Base-by-base conservation (phyloP, 768 basidiomycete genomes). In the Pisolithus albus region DNA sequence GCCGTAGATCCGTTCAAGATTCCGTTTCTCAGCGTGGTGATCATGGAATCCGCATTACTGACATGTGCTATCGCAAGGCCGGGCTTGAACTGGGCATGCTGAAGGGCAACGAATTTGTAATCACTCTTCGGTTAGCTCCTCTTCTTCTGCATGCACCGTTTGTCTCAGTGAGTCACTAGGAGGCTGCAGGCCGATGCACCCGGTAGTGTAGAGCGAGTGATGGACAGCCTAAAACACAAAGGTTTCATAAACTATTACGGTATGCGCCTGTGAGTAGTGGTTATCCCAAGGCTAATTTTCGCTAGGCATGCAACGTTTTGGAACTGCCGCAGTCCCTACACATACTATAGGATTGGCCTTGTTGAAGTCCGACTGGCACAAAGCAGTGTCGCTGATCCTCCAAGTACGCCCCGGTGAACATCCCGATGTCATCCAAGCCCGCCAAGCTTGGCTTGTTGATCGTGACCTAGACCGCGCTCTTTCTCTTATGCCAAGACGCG, bases 161-260 rank as follows among this genome's bases (percentile, higher is more conserved):
- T 32, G 49, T 34, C 52, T 30, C 11, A 40, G 37, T 53, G 43
- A 46, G 19, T 40, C 47, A 28, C 8, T 61, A 96, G 95, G 59
- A 96, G 89, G 61, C 86, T 96, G 16, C 83, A 89, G 61, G 84
- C 84, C 7, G 82, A 88, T 49, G 84, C 85, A 7, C 70, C 74
- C 58, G 80, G 87, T 28, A 80, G 78, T 3, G 74, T 98, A 47
- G 82, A 94, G 55, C 75, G 78, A 51, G 84, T 86, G 0, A 75
- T 98, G 75, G 74, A 77, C 32, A 86, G 81, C 15, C 75, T 98
- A 47, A 89, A 92, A 66, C 69, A 77, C 49, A 82, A 81, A 52
- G 96, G 96, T 0, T 99, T 98, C 69, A 91, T 99, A 66, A 99
- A 99, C 65, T 99, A 97, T 64, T 99, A 96, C 64, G 94, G 92